Base-by-base conservation (phyloP, 306 rosid genomes). In the Medicago arabica region DNA sequence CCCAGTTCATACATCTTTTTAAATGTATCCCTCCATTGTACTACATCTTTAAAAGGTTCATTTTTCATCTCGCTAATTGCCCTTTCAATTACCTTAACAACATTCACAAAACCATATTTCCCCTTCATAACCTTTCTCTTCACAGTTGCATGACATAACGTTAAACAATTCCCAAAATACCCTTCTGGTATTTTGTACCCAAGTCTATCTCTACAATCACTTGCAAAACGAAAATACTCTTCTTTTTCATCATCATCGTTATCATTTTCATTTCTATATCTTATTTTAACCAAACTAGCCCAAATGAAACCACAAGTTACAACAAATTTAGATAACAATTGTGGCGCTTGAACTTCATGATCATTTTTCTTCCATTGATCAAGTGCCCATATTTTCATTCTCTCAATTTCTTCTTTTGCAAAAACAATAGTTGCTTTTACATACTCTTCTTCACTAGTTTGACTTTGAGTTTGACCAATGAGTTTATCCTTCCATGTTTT, bases 91-190 rank as follows among this genome's bases (percentile, higher is more conserved):
- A 34, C 85, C 75, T 62, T 61, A 3, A 73, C 85, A 0, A 75
- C 87, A 2, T 71, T 81, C 65, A 72, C 47, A 77, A 84, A 84
- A 50, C 82, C 85, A 7, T 25, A 67, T 46, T 73, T 75, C 7
- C 75, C 87, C 23, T 61, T 72, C 0, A 84, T 12, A 9, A 76
- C 85, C 62, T 41, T 80, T n/a, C 85, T 84, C 49, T 76, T 72
- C 0, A 81, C 49, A 3, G 36, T 9, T 18, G 85, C 81, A 13
- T 69, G 38, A 28, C 80, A 73, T 7, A 16, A 6, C 3, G 80
- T 69, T 63, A 84, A 3, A 75, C 87, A 84, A 39, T 84, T 84
- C 4, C 85, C 87, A 18, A 84, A 84, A 65, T 84, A 84, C 1
- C 77, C 79, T 7, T 18, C 47, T 11, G 77, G 81, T 9, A 84